Conservation (phyloP, 495 filamentous ascomycete species). For the Podospora conica region DNA sequence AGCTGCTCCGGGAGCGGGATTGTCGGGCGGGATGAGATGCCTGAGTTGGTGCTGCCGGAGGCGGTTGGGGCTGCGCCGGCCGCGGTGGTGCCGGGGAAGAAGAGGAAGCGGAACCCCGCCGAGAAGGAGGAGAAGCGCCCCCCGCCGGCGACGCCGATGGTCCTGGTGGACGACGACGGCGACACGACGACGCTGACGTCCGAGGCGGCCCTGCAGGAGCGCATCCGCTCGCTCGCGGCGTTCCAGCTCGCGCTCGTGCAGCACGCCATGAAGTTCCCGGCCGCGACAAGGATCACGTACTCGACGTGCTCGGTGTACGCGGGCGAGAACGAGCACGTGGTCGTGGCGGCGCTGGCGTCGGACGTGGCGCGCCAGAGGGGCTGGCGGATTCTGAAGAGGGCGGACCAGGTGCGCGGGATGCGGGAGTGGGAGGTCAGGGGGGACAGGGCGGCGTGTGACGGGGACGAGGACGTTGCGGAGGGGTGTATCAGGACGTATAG, state of each 20-base stretch:
- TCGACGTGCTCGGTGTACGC: slow-evolving; percentile 86
- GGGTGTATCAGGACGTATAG: slow-evolving; percentile 77
- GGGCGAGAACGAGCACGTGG: slow-evolving; percentile 84
- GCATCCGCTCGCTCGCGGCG: slow-evolving; percentile 64
- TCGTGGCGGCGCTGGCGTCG: slow-evolving; percentile 59
- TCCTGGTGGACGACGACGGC: slow-evolving; percentile 46
- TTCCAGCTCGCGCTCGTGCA: slow-evolving; percentile 73
- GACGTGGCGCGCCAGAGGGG: slow-evolving; percentile 59
- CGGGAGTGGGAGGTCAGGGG: slow-evolving; percentile 68
- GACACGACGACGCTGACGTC: slow-evolving; percentile 36
- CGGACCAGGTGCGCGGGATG: slow-evolving; percentile 66
- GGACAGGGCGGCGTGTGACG: slow-evolving; percentile 56
- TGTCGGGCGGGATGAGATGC: slow-evolving; percentile 72
- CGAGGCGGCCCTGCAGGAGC: slow-evolving; percentile 41
- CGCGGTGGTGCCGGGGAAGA: background rate
- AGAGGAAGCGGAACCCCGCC: slow-evolving; percentile 31
- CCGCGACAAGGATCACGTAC: slow-evolving; percentile 74
- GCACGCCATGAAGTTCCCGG: slow-evolving; percentile 77
- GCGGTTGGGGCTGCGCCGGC: slow-evolving; percentile 31
- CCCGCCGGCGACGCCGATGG: slow-evolving; percentile 10
- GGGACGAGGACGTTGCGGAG: slow-evolving; percentile 44
- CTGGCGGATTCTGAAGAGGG: slow-evolving; percentile 66
- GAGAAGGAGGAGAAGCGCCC: slow-evolving; percentile 22
- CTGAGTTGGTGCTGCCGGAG: slow-evolving; percentile 49
- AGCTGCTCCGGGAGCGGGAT: slow-evolving; percentile 95